Evolutionary conservation across 2,329 filamentous ascomycete genomes (phyloP).

Genomic region (Xylariaceae sp.): DNA sequence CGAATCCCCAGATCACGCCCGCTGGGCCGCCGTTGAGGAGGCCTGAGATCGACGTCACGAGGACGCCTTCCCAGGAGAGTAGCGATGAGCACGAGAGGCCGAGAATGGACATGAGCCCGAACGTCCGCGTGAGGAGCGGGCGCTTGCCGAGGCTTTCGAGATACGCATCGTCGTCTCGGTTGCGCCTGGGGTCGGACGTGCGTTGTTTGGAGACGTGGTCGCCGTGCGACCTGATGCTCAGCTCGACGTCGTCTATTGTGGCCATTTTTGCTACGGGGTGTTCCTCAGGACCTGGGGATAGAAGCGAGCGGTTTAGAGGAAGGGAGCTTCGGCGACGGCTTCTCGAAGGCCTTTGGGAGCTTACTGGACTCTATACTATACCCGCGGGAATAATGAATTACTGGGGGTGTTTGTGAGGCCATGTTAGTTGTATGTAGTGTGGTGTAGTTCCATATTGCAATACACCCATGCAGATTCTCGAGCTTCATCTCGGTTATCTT

Average conservation of each 20-base stretch:
- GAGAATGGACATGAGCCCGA: conserved; percentile 27
- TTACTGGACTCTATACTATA: too few species aligned
- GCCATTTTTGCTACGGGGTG: neutral
- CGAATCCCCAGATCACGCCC: conserved; percentile 50
- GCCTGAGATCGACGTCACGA: conserved; percentile 38
- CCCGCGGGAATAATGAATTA: too few species aligned
- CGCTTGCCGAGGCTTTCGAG: conserved; percentile 15
- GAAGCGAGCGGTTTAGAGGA: too few species aligned
- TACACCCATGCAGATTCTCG: too few species aligned
- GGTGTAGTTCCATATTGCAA: too few species aligned
- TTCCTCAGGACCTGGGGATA: too few species aligned
- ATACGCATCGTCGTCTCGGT: conserved; percentile 2
- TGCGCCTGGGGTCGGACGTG: neutral
- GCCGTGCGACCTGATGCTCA: neutral
- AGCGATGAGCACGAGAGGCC: conserved; percentile 23
- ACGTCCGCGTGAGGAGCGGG: conserved; percentile 19
- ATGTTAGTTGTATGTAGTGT: too few species aligned
- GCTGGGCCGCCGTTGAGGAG: conserved; percentile 50
- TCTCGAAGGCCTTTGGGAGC: too few species aligned
- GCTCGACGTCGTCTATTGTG: neutral
- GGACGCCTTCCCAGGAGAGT: conserved; percentile 46
- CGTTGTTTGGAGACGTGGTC: neutral
- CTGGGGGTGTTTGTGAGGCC: too few species aligned
- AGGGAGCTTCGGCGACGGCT: too few species aligned
- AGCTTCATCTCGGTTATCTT: too few species aligned